Percentiles rank a stretch among this genome's conserved stretches.
Evolutionary conservation across 2,329 filamentous ascomycete genomes (phyloP).

Genomic region (Cladosporium sphaerospermum): DNA sequence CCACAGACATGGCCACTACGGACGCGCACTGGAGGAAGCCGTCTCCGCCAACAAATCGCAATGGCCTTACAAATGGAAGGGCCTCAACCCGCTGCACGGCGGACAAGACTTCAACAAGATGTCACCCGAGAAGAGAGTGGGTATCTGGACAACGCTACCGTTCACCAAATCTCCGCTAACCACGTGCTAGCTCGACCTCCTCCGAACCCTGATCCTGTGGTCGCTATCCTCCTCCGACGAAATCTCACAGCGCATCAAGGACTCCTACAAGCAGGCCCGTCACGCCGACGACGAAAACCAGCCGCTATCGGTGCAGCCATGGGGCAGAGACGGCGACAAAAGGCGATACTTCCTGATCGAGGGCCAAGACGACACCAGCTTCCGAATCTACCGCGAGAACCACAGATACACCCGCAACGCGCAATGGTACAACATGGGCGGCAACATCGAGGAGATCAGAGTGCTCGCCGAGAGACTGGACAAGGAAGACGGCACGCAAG

Average conservation of each 20-base stretch:
- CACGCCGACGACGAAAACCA: constrained; percentile 76
- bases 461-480: constrained; percentile 69
- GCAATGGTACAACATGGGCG: constrained; percentile 91
- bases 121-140: constrained; percentile 73
- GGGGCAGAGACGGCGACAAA: constrained; percentile 85
- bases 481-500: constrained; percentile 69
- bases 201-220: constrained; percentile 83
- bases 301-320: constrained; percentile 80
- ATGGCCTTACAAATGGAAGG: constrained; percentile 81
- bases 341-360: constrained; percentile 91
- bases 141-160: constrained; percentile 18
- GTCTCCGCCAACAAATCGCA: constrained; percentile 77
- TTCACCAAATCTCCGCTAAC: constrained; percentile 1
- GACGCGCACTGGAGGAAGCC: constrained; percentile 88
- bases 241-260: constrained; percentile 73
- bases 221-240: constrained; percentile 80
- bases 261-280: constrained; percentile 80
- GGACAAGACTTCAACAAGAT: constrained; percentile 76
- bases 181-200: constrained; percentile 62
- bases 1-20: constrained; percentile 81
- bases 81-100: constrained; percentile 74
- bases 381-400: constrained; percentile 89
- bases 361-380: constrained; percentile 87
- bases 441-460: constrained; percentile 79
- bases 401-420: constrained; percentile 65